Percentiles rank a stretch among this genome's conserved stretches.
Conservation (phyloP, 2,329 filamentous ascomycete genomes). For the Grosmannia huntii region DNA sequence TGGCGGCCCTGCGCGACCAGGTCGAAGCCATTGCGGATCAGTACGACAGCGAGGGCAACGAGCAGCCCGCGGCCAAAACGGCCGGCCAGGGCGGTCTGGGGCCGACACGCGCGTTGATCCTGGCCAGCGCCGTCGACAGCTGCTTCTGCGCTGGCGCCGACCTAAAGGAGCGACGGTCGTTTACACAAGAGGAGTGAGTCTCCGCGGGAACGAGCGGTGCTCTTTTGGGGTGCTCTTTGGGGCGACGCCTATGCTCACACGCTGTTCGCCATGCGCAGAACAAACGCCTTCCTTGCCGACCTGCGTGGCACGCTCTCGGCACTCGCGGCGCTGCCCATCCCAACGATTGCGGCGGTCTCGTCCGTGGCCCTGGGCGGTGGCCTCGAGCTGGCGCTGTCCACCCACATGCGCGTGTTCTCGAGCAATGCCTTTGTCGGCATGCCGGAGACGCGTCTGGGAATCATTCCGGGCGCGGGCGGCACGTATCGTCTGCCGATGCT, state of each 20-base stretch:
- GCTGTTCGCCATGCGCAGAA: conserved; percentile 36
- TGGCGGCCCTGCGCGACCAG: conserved; percentile 58
- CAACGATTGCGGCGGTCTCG: conserved; percentile 78
- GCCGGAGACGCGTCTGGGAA: conserved; percentile 84
- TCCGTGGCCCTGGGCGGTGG: conserved; percentile 84
- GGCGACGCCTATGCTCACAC: neutral
- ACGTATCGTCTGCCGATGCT: conserved; percentile 76
- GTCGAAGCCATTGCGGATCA: conserved; percentile 58
- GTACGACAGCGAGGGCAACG: conserved; percentile 42
- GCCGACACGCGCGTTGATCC: conserved; percentile 65
- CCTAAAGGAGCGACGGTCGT: conserved; percentile 71
- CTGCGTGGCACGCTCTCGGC: conserved; percentile 65
- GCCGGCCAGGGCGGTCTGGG: conserved; percentile 11
- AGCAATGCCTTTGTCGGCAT: conserved; percentile 69
- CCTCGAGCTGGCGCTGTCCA: conserved; percentile 81
- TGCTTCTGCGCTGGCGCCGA: conserved; percentile 94
- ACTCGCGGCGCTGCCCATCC: conserved; percentile 66
- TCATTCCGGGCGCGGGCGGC: conserved; percentile 88
- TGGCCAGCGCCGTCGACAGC: conserved; percentile 74
- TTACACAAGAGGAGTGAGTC: conserved; percentile 64
- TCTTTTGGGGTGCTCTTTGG: neutral
- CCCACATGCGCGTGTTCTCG: conserved; percentile 76
- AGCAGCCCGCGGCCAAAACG: conserved; percentile 31
- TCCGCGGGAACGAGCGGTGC: neutral
- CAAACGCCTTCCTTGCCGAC: conserved; percentile 60